These are phyloP conservation scores for Aspergillus felis DNA, from an alignment of 2,329 filamentous ascomycete species.

Conservation along the genomic window DNA sequence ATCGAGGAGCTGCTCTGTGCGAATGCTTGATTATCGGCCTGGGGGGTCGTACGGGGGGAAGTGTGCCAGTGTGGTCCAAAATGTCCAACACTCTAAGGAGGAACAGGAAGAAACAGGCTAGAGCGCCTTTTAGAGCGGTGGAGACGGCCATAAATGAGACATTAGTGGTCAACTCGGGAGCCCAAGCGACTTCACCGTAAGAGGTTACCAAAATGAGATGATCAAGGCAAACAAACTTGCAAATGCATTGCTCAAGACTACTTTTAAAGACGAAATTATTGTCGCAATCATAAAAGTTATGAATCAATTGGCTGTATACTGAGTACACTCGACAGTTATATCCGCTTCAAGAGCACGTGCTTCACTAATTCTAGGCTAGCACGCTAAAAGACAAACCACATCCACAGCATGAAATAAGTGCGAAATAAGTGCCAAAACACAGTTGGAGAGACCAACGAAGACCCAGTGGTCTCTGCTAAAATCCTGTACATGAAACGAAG, in stretches of 20 bases:
- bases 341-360: neutral
- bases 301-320: neutral
- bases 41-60: neutral
- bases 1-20: slow-evolving; percentile 3
- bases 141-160: neutral
- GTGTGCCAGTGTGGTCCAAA: neutral
- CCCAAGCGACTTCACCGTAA: neutral
- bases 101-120: neutral
- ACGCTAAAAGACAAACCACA: neutral
- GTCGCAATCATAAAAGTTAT: neutral
- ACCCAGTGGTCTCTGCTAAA: neutral
- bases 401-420: neutral
- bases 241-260: too few relatives aligned
- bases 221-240: neutral
- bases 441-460: neutral
- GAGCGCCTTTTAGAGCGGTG: neutral
- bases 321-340: neutral
- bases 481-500: neutral
- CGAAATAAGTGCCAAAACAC: neutral
- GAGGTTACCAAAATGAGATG: neutral
- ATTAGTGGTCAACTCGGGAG: neutral
- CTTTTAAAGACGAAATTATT: neutral
- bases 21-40: neutral
- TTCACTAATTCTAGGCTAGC: neutral
- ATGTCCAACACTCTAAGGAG: neutral